Percentiles rank a stretch among this genome's conserved stretches.
Evolutionary conservation across 768 basidiomycete species (phyloP).

Genomic region (Rhodosporidiobolus sp.): DNA sequence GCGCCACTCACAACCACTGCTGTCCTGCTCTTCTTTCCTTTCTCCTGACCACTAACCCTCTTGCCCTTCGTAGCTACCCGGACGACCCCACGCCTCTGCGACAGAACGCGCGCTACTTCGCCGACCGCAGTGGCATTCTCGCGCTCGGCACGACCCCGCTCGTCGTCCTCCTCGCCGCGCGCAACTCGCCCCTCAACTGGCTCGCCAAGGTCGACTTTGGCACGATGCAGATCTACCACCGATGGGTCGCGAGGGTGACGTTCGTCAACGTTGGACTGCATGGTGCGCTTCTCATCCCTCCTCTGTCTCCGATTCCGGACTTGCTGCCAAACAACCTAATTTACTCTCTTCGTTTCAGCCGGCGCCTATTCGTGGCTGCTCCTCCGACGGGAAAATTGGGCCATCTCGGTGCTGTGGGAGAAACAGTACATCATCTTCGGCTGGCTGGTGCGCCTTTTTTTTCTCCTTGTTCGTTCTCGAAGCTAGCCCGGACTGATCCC

Average conservation of each 20-base stretch:
- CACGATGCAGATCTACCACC: slow-evolving; percentile 22
- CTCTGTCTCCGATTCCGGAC: no score
- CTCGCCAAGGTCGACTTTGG: slow-evolving; percentile 1
- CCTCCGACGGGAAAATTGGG: background rate
- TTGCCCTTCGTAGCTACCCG: background rate
- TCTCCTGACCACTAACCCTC: background rate
- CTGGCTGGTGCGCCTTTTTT: background rate
- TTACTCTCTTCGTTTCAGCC: background rate
- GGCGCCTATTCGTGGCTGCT: background rate
- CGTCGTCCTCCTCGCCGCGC: slow-evolving; percentile 10
- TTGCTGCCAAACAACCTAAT: no score
- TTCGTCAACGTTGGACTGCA: background rate
- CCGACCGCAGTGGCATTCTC: slow-evolving; percentile 3
- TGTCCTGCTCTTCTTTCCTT: background rate
- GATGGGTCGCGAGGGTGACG: slow-evolving; percentile 22
- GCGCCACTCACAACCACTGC: no score
- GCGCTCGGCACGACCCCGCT: slow-evolving; percentile 12
- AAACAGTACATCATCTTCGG: background rate
- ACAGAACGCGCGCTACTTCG: background rate
- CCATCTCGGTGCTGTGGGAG: background rate
- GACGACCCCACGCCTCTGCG: background rate
- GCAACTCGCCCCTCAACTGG: slow-evolving; percentile 19
- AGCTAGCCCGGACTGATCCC: background rate
- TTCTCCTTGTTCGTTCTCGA: background rate
- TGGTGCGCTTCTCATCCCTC: background rate